phyloP scores from a whole-genome alignment of 129 eudicot species.

The Pulicaria dysenterica region DNA sequence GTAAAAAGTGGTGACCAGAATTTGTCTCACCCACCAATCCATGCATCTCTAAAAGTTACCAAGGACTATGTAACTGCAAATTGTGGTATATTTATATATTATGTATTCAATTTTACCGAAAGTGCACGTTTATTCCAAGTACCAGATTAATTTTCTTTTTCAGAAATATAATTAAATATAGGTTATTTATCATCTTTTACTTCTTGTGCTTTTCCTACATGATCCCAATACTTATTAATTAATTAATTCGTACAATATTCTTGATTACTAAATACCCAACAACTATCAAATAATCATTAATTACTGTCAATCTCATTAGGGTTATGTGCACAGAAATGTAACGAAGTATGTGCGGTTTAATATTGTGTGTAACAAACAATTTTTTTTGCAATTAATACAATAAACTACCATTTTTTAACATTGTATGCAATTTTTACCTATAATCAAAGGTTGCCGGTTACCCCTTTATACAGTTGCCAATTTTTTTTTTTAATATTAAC shows the following conservation, averaged over 20 bases:
- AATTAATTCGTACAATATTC: background rate
- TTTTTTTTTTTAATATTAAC: too few species aligned
- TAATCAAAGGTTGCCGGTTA: too few species aligned
- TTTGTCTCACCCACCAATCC: slow-evolving; percentile 15
- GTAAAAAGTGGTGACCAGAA: slow-evolving; percentile 36
- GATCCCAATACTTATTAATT: slow-evolving; percentile 1
- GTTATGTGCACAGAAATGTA: too few species aligned
- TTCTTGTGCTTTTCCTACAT: slow-evolving; percentile 16
- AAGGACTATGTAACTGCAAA: slow-evolving; percentile 32
- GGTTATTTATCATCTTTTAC: slow-evolving; percentile 14
- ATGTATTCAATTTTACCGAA: slow-evolving; percentile 37
- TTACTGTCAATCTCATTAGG: too few species aligned
- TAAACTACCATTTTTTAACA: too few species aligned
- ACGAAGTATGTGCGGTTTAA: too few species aligned
- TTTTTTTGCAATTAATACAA: too few species aligned
- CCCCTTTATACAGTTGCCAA: too few species aligned
- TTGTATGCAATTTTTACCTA: too few species aligned
- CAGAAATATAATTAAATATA: slow-evolving; percentile 5
- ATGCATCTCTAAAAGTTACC: slow-evolving; percentile 21
- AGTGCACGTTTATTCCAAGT: slow-evolving; percentile 18
- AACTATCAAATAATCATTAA: background rate
- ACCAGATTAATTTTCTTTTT: slow-evolving; percentile 1
- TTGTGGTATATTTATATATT: slow-evolving; percentile 9
- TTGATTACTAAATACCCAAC: background rate
- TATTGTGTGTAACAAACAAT: too few species aligned